A percentile compares a stretch with the other conserved stretches of the same genome.
Evolutionary conservation across 495 filamentous ascomycete species (phyloP).

Genomic region (Penicillium roqueforti): DNA sequence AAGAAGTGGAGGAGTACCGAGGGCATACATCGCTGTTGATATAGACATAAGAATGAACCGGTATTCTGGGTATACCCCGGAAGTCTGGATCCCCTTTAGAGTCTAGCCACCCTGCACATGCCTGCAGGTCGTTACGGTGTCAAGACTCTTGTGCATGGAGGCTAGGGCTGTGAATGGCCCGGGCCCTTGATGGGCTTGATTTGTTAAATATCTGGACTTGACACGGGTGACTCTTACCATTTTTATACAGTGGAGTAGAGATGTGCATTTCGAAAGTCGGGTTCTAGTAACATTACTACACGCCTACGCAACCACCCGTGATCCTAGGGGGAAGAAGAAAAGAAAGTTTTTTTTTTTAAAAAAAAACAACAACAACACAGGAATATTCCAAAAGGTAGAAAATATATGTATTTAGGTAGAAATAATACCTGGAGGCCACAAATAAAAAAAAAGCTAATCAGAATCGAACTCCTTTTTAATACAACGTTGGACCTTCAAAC

Average conservation of each 20-base stretch:
- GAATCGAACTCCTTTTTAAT: conserved; percentile 7
- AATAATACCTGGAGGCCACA: conserved; percentile 1
- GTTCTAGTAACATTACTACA: conserved; percentile 17
- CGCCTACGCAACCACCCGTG: conserved; percentile 32
- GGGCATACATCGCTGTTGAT: not conserved
- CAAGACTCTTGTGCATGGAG: conserved; percentile 15
- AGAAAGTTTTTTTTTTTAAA: too few relatives aligned
- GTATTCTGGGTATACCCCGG: not conserved
- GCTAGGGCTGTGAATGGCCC: conserved; percentile 2
- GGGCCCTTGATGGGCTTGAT: not conserved
- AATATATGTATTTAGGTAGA: not conserved
- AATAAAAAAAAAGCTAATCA: not conserved
- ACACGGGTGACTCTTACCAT: not conserved
- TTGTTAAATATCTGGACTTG: not conserved
- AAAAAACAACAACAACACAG: not conserved
- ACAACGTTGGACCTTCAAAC: conserved; percentile 5
- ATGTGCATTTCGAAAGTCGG: not conserved
- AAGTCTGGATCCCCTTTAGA: conserved; percentile 7
- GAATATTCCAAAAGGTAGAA: not conserved
- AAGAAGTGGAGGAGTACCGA: not conserved
- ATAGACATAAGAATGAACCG: not conserved
- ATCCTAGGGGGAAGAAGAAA: conserved; percentile 8
- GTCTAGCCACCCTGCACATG: conserved; percentile 10
- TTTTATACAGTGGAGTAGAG: conserved; percentile 6
- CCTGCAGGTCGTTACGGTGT: conserved; percentile 19